Evolutionary conservation across 1,139 yeast genomes (phyloP).

Genomic region (Suzukiozyma palmioleophila): DNA sequence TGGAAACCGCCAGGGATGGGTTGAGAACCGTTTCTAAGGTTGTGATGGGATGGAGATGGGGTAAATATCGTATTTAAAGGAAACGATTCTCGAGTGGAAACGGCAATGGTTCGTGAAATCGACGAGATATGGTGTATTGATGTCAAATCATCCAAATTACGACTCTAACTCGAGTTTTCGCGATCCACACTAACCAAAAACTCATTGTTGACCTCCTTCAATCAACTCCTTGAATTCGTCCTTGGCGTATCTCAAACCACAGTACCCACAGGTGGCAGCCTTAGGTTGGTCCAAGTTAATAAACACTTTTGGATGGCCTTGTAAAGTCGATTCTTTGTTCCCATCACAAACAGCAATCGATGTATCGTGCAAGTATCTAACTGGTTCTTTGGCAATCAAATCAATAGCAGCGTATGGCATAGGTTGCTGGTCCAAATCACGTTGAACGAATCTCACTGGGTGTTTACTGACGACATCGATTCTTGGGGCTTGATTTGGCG

Average conservation of each 20-base stretch:
- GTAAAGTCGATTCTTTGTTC: slow-evolving; percentile 61
- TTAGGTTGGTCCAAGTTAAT: slow-evolving; percentile 77
- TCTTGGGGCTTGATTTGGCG: slow-evolving; percentile 63
- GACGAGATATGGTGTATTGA: too few species aligned
- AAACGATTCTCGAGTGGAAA: too few species aligned
- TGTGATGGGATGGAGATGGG: too few species aligned
- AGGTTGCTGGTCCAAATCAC: slow-evolving; percentile 66
- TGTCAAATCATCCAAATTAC: too few species aligned
- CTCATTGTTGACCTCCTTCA: slow-evolving; percentile 20
- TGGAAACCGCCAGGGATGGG: too few species aligned
- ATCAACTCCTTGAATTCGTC: slow-evolving; percentile 39
- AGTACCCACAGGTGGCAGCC: slow-evolving; percentile 73
- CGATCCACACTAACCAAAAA: not conserved
- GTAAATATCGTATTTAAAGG: too few species aligned
- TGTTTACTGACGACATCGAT: slow-evolving; percentile 51
- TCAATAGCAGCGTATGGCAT: slow-evolving; percentile 83
- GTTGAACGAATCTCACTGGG: slow-evolving; percentile 66
- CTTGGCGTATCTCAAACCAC: slow-evolving; percentile 66
- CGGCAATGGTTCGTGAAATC: too few species aligned
- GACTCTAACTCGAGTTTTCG: too few species aligned
- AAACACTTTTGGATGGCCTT: slow-evolving; percentile 82
- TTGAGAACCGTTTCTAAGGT: too few species aligned
- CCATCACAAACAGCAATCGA: slow-evolving; percentile 83
- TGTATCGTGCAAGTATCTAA: slow-evolving; percentile 52
- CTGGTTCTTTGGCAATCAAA: slow-evolving; percentile 70